Evolutionary conservation across 1,284 basidiomycete genomes (phyloP), one percentile per base, ranked within the genome.

Genomic region (Ganoderma boninense): DNA sequence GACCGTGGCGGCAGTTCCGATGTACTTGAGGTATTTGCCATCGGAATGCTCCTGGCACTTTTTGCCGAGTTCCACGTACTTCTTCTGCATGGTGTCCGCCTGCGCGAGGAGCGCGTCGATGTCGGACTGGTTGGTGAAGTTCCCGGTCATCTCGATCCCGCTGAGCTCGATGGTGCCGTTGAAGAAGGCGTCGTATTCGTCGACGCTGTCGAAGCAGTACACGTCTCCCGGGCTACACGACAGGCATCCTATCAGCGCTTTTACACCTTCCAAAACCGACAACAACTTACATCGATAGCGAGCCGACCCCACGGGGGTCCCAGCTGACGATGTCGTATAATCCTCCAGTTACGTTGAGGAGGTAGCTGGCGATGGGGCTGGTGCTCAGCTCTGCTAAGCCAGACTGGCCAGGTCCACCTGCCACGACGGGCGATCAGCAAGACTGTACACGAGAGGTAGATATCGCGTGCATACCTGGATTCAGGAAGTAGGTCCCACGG

Each of bases 1-100:
- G 0, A 49, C 70, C 4, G 65, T 73, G 1, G 73, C 71, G 2
- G 73, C 66, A 1, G 69, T 74, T 3, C 73, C 73, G 13, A 74
- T 59, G 32, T 74, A 74, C 44, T 68, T 60, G 18, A 73, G 67
- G 20, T n/a, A 63, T 10, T 32, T 35, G 10, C 52, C 40, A 10
- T 65, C 68, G 16, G 32, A 46, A 10, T 57, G 59, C 2, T 64
- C 13, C 23, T 65, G 13, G 56, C 71, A 72, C 13, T 46, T 29
- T 16, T 64, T 18, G 10, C 54, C 69, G 42, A 68, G 20, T 23
- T 70, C 66, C 38, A 68, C 56, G 46, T 68, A 73, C 49, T 66
- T 69, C 42, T 44, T 8, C 49, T 73, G 57, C 66, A 69, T 67
- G 20, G 60, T 23, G 1, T 54, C 35, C 2, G 67, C 70, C 54